Percentiles rank a stretch among this genome's conserved stretches.
Evolutionary conservation across 129 eudicot species (phyloP).

Genomic region (Artemisia tridentata): DNA sequence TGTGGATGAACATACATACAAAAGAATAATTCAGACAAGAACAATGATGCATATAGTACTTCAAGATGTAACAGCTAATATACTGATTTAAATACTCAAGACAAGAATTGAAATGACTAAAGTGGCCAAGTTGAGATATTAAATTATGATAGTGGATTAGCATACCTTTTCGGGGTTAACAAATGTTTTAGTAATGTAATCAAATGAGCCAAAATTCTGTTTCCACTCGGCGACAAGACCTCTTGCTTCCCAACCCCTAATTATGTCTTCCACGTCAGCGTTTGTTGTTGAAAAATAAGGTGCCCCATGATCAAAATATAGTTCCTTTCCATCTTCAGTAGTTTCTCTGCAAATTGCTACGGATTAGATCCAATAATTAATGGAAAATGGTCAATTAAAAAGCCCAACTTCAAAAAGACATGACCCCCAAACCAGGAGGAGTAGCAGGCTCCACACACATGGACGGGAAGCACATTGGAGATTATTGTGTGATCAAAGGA

Average conservation of each 20-base stretch:
- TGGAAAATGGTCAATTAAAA: neutral
- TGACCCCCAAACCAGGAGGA: too few species aligned
- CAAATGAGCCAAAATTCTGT: constrained; percentile 79
- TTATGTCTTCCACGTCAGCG: constrained; percentile 50
- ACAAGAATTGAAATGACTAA: constrained; percentile 5
- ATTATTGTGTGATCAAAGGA: too few species aligned
- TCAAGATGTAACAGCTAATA: constrained; percentile 37
- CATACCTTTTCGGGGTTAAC: constrained; percentile 60
- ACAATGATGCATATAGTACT: constrained; percentile 28
- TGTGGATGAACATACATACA: constrained; percentile 32
- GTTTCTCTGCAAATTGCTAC: constrained; percentile 48
- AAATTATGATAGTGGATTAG: constrained; percentile 18
- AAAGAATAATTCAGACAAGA: constrained; percentile 29
- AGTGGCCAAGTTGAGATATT: constrained; percentile 31
- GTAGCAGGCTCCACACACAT: too few species aligned
- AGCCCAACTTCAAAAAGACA: neutral
- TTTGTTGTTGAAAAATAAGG: constrained; percentile 73
- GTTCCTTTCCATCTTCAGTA: constrained; percentile 79
- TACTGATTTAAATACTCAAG: constrained; percentile 24
- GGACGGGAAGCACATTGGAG: too few species aligned
- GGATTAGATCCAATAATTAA: too few species aligned
- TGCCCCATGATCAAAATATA: constrained; percentile 88
- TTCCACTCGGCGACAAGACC: constrained; percentile 92
- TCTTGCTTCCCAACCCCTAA: constrained; percentile 82
- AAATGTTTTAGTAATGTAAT: constrained; percentile 59